Evolutionary conservation across 2,329 filamentous ascomycete species (phyloP).

Genomic region (Aureobasidium sp.): DNA sequence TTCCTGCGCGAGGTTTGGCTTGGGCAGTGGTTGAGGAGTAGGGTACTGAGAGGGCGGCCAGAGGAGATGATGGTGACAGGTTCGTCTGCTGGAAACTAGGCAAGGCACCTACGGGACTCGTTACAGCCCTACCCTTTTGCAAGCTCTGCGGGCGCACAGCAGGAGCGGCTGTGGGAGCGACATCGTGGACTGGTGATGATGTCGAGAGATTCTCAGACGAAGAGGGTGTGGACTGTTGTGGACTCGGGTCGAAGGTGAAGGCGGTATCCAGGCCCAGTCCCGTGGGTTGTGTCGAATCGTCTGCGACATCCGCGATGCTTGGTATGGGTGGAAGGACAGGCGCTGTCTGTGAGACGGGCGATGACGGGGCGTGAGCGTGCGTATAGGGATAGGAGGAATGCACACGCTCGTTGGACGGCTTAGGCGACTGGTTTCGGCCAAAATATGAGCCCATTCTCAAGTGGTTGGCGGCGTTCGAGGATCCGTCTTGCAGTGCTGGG

Average conservation of each 20-base stretch:
- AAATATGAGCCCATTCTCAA: slow-evolving; percentile 10
- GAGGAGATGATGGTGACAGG: background rate
- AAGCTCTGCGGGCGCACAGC: background rate
- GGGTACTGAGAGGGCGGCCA: slow-evolving; percentile 17
- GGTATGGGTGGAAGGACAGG: slow-evolving; percentile 40
- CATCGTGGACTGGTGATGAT: slow-evolving; percentile 2
- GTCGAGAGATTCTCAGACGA: background rate
- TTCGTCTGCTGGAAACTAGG: slow-evolving; percentile 4
- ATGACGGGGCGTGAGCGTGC: slow-evolving; percentile 1
- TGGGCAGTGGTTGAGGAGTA: slow-evolving; percentile 16
- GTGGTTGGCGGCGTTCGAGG: background rate
- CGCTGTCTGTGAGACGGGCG: slow-evolving; percentile 25
- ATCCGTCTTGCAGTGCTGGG: background rate
- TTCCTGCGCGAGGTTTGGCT: slow-evolving; percentile 15
- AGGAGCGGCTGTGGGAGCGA: background rate
- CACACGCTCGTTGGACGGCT: slow-evolving; percentile 3
- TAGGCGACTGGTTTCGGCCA: slow-evolving; percentile 9
- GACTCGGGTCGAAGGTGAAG: slow-evolving; percentile 3
- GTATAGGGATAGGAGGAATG: background rate
- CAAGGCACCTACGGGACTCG: slow-evolving; percentile 4
- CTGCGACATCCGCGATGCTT: slow-evolving; percentile 25
- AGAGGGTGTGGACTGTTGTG: background rate
- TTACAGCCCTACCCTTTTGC: background rate
- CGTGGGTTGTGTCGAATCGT: background rate
- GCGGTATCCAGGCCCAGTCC: background rate